Evolutionary conservation across 768 basidiomycete species (phyloP), one percentile per base, ranked within the genome.

Genomic region (Holtermanniella nyarrowii): DNA sequence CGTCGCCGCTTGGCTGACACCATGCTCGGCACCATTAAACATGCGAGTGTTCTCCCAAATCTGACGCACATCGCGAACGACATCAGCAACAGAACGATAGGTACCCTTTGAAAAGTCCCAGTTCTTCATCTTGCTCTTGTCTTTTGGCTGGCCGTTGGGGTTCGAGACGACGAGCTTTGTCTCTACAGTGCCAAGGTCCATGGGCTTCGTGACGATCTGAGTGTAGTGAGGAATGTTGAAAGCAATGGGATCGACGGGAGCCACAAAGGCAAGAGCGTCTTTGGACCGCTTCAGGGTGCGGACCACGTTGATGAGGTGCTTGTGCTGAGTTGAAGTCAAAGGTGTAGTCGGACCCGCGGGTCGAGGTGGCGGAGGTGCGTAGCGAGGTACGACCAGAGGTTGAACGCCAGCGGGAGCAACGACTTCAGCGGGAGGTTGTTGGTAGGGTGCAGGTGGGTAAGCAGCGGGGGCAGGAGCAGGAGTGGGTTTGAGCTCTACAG

Each of bases 171-270:
- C 48, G 41, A 97, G 77, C 74, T 96, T 95, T 62, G 80, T 80
- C 73, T 97, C 93, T 53, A 96, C 80, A 42, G 93, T 95, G 2
- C 82, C 78, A 43, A 99, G 78, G 69, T 97, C 95, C 88, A 96
- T 96, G 0, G 95, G 95, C 23, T 78, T 80, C 65, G 83, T 86
- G 73, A 99, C 80, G 66, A 97, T 81, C 42, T 77, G 77, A 27
- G 80, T 80, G 63, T 99, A 99, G 69, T 93, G 88, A 7, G 89
- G 93, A 55, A 77, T 74, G 54, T 66, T 69, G 49, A 76, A 66
- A 5, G 81, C 84, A 59, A 90, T 78, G 20, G 83, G 78, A 70
- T 99, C 95, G 51, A 99, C 95, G 18, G 95, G 90, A 46, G 76
- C 77, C 48, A 84, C 72, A 74, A 99, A 99, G 0, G 89, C 82